Conservation (phyloP, 306 rosid genomes). For the Quercus engelmannii region DNA sequence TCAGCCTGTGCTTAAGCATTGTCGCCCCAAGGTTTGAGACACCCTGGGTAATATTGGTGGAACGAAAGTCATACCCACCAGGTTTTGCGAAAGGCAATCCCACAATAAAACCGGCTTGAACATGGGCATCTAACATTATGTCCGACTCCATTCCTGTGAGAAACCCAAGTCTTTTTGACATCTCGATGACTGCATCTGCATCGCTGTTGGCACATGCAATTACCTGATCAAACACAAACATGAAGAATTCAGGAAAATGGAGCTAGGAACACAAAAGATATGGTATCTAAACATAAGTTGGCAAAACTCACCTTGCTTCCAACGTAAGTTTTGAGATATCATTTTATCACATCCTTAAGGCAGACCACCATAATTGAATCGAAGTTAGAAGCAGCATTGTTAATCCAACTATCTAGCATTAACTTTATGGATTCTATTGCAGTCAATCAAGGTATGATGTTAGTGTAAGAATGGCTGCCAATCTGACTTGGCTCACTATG, state of each 20-base stretch:
- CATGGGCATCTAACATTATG: conserved; percentile 88
- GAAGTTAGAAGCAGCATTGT: background rate
- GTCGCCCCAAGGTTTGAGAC: conserved; percentile 83
- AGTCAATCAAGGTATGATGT: background rate
- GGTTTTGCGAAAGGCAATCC: conserved; percentile 80
- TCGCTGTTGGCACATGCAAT: conserved; percentile 80
- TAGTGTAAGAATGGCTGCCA: too few species aligned
- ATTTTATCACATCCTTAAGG: background rate
- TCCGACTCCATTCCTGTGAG: conserved; percentile 84
- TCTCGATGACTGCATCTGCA: conserved; percentile 66
- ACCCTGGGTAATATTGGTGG: conserved; percentile 67
- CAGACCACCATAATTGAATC: background rate
- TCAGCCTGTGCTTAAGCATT: conserved; percentile 88
- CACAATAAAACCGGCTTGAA: conserved; percentile 91
- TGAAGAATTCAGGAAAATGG: conserved; percentile 8
- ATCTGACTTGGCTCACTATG: background rate
- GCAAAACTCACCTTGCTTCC: background rate
- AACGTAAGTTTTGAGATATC: background rate
- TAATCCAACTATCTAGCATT: background rate
- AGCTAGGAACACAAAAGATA: background rate
- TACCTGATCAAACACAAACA: conserved; percentile 48
- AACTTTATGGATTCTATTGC: background rate
- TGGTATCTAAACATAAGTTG: background rate
- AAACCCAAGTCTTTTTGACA: conserved; percentile 92
- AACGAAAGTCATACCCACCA: conserved; percentile 65